A percentile compares a stretch with the other conserved stretches of the same genome.
These are phyloP conservation scores for Rhododendron ferrugineum DNA, from an alignment of 148 eudicot species.

Conservation along the genomic window DNA sequence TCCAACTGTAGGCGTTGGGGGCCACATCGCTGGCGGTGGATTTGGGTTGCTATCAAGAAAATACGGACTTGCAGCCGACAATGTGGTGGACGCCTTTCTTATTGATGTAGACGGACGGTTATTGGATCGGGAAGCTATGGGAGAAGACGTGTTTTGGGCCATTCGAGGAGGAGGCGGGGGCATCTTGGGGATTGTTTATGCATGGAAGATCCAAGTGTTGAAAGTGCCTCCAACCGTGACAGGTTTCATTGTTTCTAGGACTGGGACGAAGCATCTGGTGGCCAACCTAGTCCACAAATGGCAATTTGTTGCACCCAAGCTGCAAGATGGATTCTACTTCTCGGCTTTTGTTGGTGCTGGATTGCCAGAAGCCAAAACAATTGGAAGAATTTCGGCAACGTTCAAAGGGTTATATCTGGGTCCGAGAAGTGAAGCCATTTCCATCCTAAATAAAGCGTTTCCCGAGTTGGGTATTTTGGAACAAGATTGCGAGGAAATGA, in stretches of 20 bases:
- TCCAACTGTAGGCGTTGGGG: conserved; percentile 53
- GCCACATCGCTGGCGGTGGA: conserved; percentile 63
- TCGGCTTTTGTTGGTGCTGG: conserved; percentile 36
- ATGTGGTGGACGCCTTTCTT: conserved; percentile 45
- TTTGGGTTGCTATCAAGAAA: conserved; percentile 51
- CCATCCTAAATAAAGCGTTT: conserved; percentile 23
- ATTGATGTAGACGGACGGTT: conserved; percentile 39
- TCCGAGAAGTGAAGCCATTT: conserved; percentile 24
- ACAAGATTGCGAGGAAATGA: conserved; percentile 39
- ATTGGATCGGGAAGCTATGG: conserved; percentile 46
- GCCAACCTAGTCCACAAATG: conserved; percentile 42
- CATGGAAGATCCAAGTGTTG: conserved; percentile 43
- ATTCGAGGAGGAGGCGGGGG: conserved; percentile 65
- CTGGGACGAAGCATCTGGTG: conserved; percentile 20
- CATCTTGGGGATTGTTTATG: conserved; percentile 40
- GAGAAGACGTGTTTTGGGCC: conserved; percentile 68
- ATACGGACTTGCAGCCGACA: conserved; percentile 61
- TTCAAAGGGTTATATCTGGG: conserved; percentile 51
- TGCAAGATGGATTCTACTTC: conserved; percentile 32
- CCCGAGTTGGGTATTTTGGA: conserved; percentile 30
- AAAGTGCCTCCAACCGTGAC: conserved; percentile 38
- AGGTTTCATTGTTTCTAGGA: conserved; percentile 31
- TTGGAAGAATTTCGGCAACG: conserved; percentile 26
- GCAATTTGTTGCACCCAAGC: conserved; percentile 44
- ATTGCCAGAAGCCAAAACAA: conserved; percentile 21